These are phyloP conservation scores for Globisporangium uncinulatum DNA, from an alignment of 352 stramenopile genomes.

Conservation along the genomic window DNA sequence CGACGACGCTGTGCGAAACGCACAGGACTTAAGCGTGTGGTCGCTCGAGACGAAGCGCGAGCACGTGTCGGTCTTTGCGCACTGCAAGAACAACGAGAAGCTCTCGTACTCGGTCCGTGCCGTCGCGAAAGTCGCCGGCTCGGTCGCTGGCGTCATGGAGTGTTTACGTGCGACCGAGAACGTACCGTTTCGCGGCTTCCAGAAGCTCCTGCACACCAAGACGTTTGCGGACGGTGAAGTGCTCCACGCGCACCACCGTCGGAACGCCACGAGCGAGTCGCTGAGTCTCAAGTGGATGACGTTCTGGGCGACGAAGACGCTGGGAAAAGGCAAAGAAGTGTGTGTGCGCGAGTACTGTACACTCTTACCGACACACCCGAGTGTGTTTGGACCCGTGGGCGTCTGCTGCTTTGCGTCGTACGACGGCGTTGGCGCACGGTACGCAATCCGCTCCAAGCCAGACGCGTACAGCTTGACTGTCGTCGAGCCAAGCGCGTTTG, in stretches of 20 bases:
- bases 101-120: conserved; percentile 66
- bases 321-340: conserved; percentile 79
- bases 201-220: conserved; percentile 72
- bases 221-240: conserved; percentile 80
- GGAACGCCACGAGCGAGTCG: conserved; percentile 41
- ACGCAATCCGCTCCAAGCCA: conserved; percentile 60
- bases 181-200: conserved; percentile 48
- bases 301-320: conserved; percentile 67
- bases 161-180: conserved; percentile 65
- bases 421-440: conserved; percentile 65
- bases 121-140: conserved; percentile 58
- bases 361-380: conserved; percentile 44
- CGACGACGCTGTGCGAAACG: conserved; percentile 61
- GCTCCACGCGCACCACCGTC: conserved; percentile 42
- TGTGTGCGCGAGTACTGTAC: conserved; percentile 78
- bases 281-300: conserved; percentile 84
- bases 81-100: conserved; percentile 83
- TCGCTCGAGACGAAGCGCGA: conserved; percentile 64
- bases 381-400: conserved; percentile 47
- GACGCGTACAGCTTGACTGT: conserved; percentile 78
- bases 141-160: conserved; percentile 71
- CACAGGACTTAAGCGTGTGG: conserved; percentile 71
- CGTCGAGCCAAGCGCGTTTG: conserved; percentile 67
- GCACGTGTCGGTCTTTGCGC: conserved; percentile 59
- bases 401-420: conserved; percentile 81